Evolutionary conservation across 441 rosid species (phyloP).

Genomic region (Populus tomentosa): DNA sequence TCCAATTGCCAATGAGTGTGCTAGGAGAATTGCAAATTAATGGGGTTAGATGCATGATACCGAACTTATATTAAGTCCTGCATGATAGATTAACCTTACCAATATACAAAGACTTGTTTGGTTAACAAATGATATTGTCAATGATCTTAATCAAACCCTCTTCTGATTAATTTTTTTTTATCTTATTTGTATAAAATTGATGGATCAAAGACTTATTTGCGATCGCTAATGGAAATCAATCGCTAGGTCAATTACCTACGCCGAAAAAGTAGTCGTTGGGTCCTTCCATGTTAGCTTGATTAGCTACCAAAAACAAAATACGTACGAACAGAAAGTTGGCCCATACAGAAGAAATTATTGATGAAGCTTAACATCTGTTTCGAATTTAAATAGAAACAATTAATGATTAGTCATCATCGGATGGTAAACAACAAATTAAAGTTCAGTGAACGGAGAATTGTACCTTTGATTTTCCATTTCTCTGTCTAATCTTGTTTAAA

Average conservation of each 20-base stretch:
- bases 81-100: background rate
- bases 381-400: too few relatives aligned
- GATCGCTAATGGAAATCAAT: background rate
- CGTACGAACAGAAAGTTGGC: background rate
- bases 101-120: constrained; percentile 6
- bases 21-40: constrained; percentile 3
- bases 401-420: constrained; percentile 7
- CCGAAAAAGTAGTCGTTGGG: background rate
- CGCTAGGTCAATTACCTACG: constrained; percentile 3
- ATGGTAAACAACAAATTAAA: background rate
- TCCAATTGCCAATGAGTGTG: constrained; percentile 7
- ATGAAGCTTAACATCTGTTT: background rate
- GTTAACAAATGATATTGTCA: background rate
- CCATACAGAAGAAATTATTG: background rate
- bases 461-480: background rate
- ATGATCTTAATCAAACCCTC: background rate
- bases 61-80: constrained; percentile 5
- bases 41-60: constrained; percentile 9
- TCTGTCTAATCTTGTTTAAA: background rate
- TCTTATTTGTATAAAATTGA: background rate
- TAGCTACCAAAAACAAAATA: background rate
- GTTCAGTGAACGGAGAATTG: background rate
- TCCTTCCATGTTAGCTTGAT: background rate
- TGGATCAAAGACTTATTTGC: background rate
- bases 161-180: too few relatives aligned